Evolutionary conservation across 2,329 filamentous ascomycete genomes (phyloP), one percentile per base, ranked within the genome.

Genomic region (Calonectria crousiana): DNA sequence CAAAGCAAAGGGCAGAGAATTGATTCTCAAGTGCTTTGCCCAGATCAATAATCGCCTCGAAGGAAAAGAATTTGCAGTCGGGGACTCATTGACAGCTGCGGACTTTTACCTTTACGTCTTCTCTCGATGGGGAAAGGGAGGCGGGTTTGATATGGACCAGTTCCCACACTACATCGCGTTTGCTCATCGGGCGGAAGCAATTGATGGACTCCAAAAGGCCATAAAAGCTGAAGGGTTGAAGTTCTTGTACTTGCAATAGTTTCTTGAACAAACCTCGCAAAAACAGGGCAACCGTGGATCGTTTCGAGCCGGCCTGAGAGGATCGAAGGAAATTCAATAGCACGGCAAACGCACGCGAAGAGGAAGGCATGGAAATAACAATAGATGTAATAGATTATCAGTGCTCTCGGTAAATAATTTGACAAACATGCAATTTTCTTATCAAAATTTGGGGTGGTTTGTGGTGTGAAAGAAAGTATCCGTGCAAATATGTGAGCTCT

Each of bases 31-130:
- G 0, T 73, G 53, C 0, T 78, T 77, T 4, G 30, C 30, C 3
- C 70, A 67, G 16, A 79, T 80, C 1, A 36, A 80, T 0, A 13
- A 13, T 14, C 28, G 23, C 0, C 13, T 77, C 0, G 23, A 73
- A 0, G 38, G 18, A 0, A 10, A 2, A 0, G 26, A 75, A 0
- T 79, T 71, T 38, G 67, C 66, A 0, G 56, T 79, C 5, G 78
- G 78, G 0, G 16, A 52, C 6, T 18, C 20, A 0, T n/a, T 80
- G n/a, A 78, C 78, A 0, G 67, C 30, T 1, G 78, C 72, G 3
- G 78, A 80, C 30, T 77, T 80, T 14, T 67, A 79, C 28, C 26
- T 79, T 3, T 80, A 80, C 41, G 41, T 80, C 0, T 80, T 80
- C 49, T 74, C 77, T 2, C 74, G 78, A 0, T 80, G 78, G 78